phyloP scores from a whole-genome alignment of 2,329 filamentous ascomycete genomes.

The Cordyceps fumosorosea region DNA sequence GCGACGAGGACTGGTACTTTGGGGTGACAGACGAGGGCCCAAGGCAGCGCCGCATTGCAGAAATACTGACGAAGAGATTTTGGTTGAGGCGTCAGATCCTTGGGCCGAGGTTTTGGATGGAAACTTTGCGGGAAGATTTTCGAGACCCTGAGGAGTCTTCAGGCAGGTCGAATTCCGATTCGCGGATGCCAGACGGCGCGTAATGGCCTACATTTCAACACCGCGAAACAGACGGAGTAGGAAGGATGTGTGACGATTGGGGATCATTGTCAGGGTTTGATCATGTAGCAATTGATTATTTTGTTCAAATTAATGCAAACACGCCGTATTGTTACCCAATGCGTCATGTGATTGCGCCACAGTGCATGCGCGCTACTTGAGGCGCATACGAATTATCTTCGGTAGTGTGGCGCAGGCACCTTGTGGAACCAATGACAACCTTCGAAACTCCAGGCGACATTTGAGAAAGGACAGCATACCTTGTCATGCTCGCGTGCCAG shows the following conservation, averaged over 20 bases:
- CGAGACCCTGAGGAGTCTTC: background rate
- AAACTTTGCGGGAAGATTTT: background rate
- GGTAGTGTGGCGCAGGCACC: constrained; percentile 4
- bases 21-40: background rate
- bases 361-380: background rate
- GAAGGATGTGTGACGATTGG: background rate
- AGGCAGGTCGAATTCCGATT: background rate
- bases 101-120: background rate
- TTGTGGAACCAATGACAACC: constrained; percentile 1
- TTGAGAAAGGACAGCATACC: background rate
- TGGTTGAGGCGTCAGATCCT: background rate
- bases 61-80: background rate
- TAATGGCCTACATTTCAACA: background rate
- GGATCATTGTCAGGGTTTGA: background rate
- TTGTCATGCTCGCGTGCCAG: constrained; percentile 2
- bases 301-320: background rate
- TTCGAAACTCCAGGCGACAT: background rate
- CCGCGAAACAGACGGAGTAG: background rate
- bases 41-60: background rate
- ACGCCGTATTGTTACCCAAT: no score
- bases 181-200: background rate
- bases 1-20: background rate
- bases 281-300: background rate
- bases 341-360: constrained; percentile 8
- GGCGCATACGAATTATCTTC: background rate